These are phyloP conservation scores for Penicillium egyptiacum DNA, from an alignment of 495 filamentous ascomycete species.

Conservation along the genomic window DNA sequence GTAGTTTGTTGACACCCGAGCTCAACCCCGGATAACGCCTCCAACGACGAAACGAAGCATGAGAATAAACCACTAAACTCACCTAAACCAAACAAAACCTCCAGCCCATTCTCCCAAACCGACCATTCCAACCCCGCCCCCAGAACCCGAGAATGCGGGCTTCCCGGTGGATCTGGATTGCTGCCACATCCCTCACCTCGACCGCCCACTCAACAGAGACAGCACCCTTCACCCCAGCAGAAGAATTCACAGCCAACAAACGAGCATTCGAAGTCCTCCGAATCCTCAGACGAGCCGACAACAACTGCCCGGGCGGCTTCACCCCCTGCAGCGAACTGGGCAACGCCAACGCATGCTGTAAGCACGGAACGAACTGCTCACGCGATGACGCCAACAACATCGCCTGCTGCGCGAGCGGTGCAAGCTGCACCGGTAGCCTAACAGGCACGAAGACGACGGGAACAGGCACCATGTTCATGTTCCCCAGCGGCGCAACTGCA, in stretches of 20 bases:
- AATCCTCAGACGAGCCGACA: conserved; percentile 36
- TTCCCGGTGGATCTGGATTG: conserved; percentile 41
- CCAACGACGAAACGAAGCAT: conserved; percentile 15
- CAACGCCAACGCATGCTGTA: conserved; percentile 57
- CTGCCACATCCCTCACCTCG: conserved; percentile 39
- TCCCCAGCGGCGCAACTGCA: conserved; percentile 35
- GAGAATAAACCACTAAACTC: conserved; percentile 12
- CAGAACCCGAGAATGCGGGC: conserved; percentile 39
- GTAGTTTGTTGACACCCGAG: conserved; percentile 44
- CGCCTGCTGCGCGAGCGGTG: conserved; percentile 64
- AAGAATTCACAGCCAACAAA: conserved; percentile 24
- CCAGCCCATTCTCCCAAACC: not conserved
- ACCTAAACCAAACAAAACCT: not conserved
- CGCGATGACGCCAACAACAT: conserved; percentile 58
- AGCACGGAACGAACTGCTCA: conserved; percentile 52
- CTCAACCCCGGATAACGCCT: conserved; percentile 14
- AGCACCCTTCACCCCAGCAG: conserved; percentile 31
- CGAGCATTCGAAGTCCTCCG: conserved; percentile 43
- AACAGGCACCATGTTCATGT: conserved; percentile 37
- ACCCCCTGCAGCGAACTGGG: conserved; percentile 51
- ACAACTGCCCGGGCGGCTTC: conserved; percentile 54
- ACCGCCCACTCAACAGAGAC: conserved; percentile 33
- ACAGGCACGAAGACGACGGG: conserved; percentile 28
- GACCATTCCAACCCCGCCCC: conserved; percentile 3
- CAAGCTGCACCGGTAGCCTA: conserved; percentile 62